These are phyloP conservation scores for Mycena epipterygia DNA, from an alignment of 768 basidiomycete species.

Conservation along the genomic window DNA sequence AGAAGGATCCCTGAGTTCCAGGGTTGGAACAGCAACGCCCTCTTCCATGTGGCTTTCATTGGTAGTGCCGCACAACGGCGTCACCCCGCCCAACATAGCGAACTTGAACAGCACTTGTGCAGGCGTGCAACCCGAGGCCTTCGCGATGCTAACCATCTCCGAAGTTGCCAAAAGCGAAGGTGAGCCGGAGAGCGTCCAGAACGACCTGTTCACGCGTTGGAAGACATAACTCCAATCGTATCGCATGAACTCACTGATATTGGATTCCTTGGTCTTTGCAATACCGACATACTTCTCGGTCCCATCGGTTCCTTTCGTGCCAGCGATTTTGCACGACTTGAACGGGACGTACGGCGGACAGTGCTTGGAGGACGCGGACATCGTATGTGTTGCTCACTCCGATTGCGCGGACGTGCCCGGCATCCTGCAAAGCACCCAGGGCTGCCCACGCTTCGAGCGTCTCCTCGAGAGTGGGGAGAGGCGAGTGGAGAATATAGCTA, in stretches of 20 bases:
- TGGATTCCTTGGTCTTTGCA: conserved; percentile 74
- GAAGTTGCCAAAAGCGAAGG: conserved; percentile 70
- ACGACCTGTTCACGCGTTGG: conserved; percentile 66
- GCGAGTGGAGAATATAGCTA: conserved; percentile 85
- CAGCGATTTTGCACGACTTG: conserved; percentile 89
- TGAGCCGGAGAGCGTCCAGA: conserved; percentile 91
- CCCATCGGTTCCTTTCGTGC: conserved; percentile 87
- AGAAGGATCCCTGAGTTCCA: conserved; percentile 24
- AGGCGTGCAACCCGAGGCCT: conserved; percentile 64
- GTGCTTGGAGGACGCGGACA: conserved; percentile 62
- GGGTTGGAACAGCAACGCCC: conserved; percentile 58
- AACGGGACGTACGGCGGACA: conserved; percentile 68
- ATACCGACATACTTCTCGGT: conserved; percentile 71
- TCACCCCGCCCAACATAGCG: conserved; percentile 74
- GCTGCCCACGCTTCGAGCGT: conserved; percentile 80
- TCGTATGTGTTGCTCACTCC: conserved; percentile 88
- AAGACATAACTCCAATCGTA: background rate
- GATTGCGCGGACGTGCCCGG: conserved; percentile 73
- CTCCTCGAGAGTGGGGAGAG: conserved; percentile 66
- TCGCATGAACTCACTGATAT: conserved; percentile 71
- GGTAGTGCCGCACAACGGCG: conserved; percentile 83
- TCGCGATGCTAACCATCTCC: conserved; percentile 58
- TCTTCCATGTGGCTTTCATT: conserved; percentile 77
- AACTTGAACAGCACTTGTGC: conserved; percentile 79
- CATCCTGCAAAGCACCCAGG: conserved; percentile 72